Percentiles rank a stretch among this genome's conserved stretches.
Conservation (phyloP, 495 filamentous ascomycete genomes). For the Tuber aestivum region DNA sequence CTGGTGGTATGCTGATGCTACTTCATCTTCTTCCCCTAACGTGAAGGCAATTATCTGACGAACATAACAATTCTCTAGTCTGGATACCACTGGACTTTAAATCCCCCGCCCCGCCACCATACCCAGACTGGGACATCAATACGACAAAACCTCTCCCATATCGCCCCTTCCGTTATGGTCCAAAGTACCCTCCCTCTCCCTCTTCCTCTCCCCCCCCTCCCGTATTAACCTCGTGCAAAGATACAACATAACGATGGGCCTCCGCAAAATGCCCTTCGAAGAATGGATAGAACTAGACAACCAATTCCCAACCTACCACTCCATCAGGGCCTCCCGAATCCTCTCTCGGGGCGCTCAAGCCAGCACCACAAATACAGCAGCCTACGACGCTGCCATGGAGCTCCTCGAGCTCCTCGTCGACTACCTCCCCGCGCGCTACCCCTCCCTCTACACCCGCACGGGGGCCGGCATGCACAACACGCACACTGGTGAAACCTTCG, state of each 20-base stretch:
- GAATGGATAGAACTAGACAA: conserved; percentile 92
- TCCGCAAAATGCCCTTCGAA: conserved; percentile 68
- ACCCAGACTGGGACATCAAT: conserved; percentile 65
- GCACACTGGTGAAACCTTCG: conserved; percentile 65
- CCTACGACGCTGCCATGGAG: conserved; percentile 70
- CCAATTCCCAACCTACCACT: conserved; percentile 70
- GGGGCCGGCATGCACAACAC: conserved; percentile 63
- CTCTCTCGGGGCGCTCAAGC: conserved; percentile 63
- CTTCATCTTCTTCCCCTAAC: background rate
- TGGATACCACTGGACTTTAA: conserved; percentile 68
- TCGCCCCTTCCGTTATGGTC: conserved; percentile 77
- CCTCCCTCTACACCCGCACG: conserved; percentile 62
- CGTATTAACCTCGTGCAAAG: conserved; percentile 5
- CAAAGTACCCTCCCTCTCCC: conserved; percentile 43
- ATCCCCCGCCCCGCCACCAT: conserved; percentile 60
- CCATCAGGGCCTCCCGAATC: conserved; percentile 66
- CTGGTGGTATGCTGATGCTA: conserved; percentile 42
- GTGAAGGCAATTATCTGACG: conserved; percentile 1
- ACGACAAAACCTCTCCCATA: conserved; percentile 74
- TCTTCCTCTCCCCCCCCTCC: background rate
- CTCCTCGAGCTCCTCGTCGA: conserved; percentile 67
- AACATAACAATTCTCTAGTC: conserved; percentile 44
- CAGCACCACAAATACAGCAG: conserved; percentile 65
- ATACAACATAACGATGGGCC: conserved; percentile 76
- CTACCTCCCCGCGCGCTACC: conserved; percentile 79